Evolutionary conservation across 345 rosid species (phyloP).

Genomic region (Clarkia xantiana): DNA sequence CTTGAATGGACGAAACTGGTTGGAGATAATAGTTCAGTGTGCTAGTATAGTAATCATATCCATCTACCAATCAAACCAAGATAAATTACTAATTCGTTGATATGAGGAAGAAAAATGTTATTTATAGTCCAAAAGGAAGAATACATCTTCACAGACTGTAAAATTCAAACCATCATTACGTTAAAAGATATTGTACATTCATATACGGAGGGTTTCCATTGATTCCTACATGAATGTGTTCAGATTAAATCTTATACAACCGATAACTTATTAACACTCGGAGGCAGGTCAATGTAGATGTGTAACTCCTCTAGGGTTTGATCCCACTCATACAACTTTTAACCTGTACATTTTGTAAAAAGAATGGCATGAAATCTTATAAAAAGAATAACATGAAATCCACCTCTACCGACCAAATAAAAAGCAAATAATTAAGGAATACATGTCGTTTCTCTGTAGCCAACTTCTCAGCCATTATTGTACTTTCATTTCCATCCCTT

Average conservation of each 20-base stretch:
- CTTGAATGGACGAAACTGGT: too few relatives aligned
- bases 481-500: too few relatives aligned
- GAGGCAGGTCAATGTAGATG: constrained; percentile 56
- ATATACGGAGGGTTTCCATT: constrained; percentile 93
- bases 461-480: constrained; percentile 49
- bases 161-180: neutral
- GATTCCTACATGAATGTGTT: constrained; percentile 83
- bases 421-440: too few relatives aligned
- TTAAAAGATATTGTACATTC: constrained; percentile 34
- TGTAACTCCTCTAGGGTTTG: constrained; percentile 83
- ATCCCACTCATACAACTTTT: constrained; percentile 87
- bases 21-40: too few relatives aligned
- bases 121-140: constrained; percentile 86
- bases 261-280: constrained; percentile 51
- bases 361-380: neutral
- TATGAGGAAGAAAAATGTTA: constrained; percentile 10
- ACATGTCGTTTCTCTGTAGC: constrained; percentile 51
- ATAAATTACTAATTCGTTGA: neutral
- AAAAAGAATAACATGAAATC: too few relatives aligned
- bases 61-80: neutral
- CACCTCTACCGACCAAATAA: too few relatives aligned
- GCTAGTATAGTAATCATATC: too few relatives aligned
- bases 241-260: constrained; percentile 72
- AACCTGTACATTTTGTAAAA: constrained; percentile 20
- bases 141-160: constrained; percentile 53